A percentile compares a stretch with the other conserved stretches of the same genome.
Conservation (phyloP, 768 basidiomycete species). For the Russula dissimulans region DNA sequence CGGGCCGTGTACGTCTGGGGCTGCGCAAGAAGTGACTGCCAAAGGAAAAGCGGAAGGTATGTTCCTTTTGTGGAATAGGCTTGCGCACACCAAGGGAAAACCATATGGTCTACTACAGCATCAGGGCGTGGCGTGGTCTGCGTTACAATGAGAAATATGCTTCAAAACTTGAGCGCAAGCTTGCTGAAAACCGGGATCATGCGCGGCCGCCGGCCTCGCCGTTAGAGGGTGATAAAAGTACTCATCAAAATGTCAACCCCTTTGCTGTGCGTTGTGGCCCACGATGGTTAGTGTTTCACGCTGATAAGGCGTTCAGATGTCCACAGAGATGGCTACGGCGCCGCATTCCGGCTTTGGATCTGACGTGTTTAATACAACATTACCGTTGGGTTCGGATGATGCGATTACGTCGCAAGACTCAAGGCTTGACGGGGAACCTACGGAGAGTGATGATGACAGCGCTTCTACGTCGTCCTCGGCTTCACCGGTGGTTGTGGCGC, state of each 20-base stretch:
- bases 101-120: slow-evolving; percentile 34
- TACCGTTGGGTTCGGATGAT: neutral
- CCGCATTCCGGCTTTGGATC: slow-evolving; percentile 49
- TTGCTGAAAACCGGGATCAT: slow-evolving; percentile 32
- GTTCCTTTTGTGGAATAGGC: slow-evolving; percentile 22
- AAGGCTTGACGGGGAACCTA: neutral
- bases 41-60: slow-evolving; percentile 70
- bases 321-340: slow-evolving; percentile 19
- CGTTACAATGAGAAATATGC: slow-evolving; percentile 70
- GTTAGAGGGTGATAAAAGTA: slow-evolving; percentile 25
- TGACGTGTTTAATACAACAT: slow-evolving; percentile 48
- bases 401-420: neutral
- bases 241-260: slow-evolving; percentile 44
- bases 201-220: slow-evolving; percentile 29
- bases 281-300: neutral
- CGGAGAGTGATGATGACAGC: slow-evolving; percentile 23
- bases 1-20: slow-evolving; percentile 82
- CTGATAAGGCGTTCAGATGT: slow-evolving; percentile 9
- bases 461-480: slow-evolving; percentile 29
- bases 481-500: slow-evolving; percentile 43
- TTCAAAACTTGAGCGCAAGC: slow-evolving; percentile 53
- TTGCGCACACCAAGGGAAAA: neutral
- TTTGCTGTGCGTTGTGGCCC: slow-evolving; percentile 46
- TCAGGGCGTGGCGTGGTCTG: slow-evolving; percentile 75
- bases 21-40: slow-evolving; percentile 61